Evolutionary conservation across 257 asterid species (phyloP).

Genomic region (Rehmannia glutinosa): DNA sequence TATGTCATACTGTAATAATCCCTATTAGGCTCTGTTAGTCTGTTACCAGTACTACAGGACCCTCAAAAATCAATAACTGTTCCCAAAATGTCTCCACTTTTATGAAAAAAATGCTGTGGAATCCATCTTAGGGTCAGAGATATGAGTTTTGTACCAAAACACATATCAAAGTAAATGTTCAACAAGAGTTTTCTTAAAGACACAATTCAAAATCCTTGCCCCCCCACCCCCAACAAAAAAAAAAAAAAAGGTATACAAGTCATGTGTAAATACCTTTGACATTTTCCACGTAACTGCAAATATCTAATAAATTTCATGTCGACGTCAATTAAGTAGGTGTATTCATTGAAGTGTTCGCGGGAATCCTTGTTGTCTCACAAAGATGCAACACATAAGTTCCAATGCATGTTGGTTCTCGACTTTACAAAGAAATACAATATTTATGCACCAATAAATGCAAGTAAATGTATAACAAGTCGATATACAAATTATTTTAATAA

Average conservation of each 20-base stretch:
- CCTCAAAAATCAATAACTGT: too few species aligned
- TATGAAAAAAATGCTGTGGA: too few species aligned
- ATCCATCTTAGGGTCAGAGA: too few species aligned
- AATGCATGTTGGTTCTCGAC: not conserved
- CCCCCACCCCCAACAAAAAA: not conserved
- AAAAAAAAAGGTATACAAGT: not conserved
- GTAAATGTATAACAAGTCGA: not conserved
- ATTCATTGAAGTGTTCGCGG: not conserved
- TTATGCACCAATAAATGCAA: not conserved
- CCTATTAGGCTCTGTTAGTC: too few species aligned
- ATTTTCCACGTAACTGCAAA: not conserved
- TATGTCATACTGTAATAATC: too few species aligned
- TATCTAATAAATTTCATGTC: not conserved
- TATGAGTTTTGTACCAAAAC: too few species aligned
- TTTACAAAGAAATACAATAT: not conserved
- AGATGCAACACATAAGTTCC: not conserved
- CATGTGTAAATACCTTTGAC: constrained; percentile 1
- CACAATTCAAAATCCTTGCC: too few species aligned
- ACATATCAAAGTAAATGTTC: too few species aligned
- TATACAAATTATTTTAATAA: not conserved
- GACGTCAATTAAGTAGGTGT: not conserved
- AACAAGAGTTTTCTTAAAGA: too few species aligned
- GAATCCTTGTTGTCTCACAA: not conserved
- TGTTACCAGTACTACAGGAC: too few species aligned
- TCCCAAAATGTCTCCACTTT: too few species aligned